A percentile compares a stretch with the other conserved stretches of the same genome.
Evolutionary conservation across 768 basidiomycete genomes (phyloP).

Genomic region (Pleurotus cornucopiae): DNA sequence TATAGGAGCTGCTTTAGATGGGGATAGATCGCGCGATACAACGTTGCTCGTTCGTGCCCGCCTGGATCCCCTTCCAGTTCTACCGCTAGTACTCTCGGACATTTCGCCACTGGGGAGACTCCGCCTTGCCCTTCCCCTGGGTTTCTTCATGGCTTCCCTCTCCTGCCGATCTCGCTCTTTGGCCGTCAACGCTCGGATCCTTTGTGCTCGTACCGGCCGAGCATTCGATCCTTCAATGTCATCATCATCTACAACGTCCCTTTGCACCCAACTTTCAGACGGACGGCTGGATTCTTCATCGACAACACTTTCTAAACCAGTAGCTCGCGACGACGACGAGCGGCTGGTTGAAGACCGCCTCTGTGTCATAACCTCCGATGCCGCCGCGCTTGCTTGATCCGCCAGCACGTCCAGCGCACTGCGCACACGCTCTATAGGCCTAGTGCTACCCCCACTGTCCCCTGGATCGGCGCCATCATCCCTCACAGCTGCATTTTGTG

Average conservation of each 20-base stretch:
- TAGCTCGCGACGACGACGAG: neutral
- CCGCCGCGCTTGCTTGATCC: slow-evolving; percentile 59
- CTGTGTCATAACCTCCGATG: neutral
- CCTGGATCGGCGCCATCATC: slow-evolving; percentile 3
- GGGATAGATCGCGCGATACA: neutral
- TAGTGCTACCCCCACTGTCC: neutral
- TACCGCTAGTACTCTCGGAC: neutral
- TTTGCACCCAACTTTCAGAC: neutral
- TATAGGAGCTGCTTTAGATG: neutral
- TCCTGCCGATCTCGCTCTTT: neutral
- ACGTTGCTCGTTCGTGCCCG: neutral
- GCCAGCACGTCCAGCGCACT: slow-evolving; percentile 72
- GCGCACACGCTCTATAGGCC: slow-evolving; percentile 25
- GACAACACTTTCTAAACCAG: neutral
- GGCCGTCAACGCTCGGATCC: neutral
- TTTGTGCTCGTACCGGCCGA: neutral
- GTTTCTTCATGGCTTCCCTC: neutral
- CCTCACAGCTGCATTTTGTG: neutral
- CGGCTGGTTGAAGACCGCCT: neutral
- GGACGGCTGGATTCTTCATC: neutral
- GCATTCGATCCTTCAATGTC: neutral
- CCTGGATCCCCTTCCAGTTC: neutral
- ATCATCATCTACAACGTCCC: neutral
- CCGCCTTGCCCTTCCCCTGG: neutral
- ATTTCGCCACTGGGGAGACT: neutral